phyloP scores from a whole-genome alignment of 306 rosid genomes.

The Begonia masoniana region DNA sequence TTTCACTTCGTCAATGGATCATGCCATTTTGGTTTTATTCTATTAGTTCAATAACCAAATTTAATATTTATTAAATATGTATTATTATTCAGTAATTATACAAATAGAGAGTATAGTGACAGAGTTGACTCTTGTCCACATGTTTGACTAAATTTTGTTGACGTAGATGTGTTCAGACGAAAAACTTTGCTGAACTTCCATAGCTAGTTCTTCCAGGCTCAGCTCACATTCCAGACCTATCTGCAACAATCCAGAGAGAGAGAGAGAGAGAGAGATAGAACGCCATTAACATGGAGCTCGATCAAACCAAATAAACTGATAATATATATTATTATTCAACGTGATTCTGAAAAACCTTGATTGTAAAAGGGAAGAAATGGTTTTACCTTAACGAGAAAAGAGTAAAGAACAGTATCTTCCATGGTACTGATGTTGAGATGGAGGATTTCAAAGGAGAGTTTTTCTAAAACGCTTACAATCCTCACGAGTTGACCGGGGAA shows the following conservation, averaged over 20 bases:
- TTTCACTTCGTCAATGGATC: too few relatives aligned
- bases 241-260: constrained; percentile 23
- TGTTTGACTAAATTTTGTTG: neutral
- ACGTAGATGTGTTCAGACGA: constrained; percentile 12
- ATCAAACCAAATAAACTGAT: neutral
- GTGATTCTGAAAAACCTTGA: too few relatives aligned
- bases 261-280: neutral
- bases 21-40: too few relatives aligned
- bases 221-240: constrained; percentile 79
- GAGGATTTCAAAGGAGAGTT: constrained; percentile 72
- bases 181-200: constrained; percentile 76
- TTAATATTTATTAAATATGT: too few relatives aligned
- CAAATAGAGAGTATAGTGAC: too few relatives aligned
- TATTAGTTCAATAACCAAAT: too few relatives aligned
- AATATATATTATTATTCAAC: neutral
- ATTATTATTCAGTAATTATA: too few relatives aligned
- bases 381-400: constrained; percentile 73
- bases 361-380: neutral
- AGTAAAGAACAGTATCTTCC: constrained; percentile 76
- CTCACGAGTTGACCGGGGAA: constrained; percentile 51
- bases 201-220: constrained; percentile 80
- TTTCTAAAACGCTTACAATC: constrained; percentile 59
- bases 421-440: constrained; percentile 84
- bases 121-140: too few relatives aligned
- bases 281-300: too few relatives aligned